A percentile compares a stretch with the other conserved stretches of the same genome.
Evolutionary conservation across 805 yeast species (phyloP).

Genomic region (Lachancea cidri): DNA sequence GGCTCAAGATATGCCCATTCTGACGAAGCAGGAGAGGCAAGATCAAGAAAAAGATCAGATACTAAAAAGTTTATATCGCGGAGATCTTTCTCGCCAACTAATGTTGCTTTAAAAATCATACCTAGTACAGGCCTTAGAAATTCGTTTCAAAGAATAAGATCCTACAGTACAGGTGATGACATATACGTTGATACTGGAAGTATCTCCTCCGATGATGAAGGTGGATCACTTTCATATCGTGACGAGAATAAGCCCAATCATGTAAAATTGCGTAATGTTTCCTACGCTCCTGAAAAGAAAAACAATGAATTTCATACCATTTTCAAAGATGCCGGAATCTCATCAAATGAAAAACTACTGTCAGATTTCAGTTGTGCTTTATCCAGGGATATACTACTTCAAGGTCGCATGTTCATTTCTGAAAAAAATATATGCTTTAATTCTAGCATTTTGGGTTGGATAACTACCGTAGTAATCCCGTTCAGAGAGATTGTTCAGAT

Average conservation of each 20-base stretch:
- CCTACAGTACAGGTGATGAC: constrained; percentile 5
- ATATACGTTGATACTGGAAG: neutral
- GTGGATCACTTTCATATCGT: neutral
- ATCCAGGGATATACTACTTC: constrained; percentile 59
- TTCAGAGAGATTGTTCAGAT: constrained; percentile 57
- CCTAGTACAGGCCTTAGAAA: constrained; percentile 16
- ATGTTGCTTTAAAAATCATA: constrained; percentile 20
- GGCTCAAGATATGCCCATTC: neutral
- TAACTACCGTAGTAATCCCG: constrained; percentile 53
- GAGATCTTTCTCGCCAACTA: constrained; percentile 28
- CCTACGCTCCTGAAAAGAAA: constrained; percentile 44
- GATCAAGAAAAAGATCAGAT: constrained; percentile 25
- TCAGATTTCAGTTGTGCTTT: constrained; percentile 63
- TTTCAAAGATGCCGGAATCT: constrained; percentile 45
- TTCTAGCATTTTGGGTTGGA: constrained; percentile 64
- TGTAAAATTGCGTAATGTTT: constrained; percentile 21
- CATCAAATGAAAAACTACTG: constrained; percentile 47
- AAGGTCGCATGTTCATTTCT: constrained; percentile 58
- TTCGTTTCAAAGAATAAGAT: constrained; percentile 16
- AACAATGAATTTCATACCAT: constrained; percentile 56
- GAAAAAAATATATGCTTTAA: constrained; percentile 55
- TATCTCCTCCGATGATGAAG: constrained; percentile 2
- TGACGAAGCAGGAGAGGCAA: constrained; percentile 14
- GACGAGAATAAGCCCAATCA: constrained; percentile 3
- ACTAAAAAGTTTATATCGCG: constrained; percentile 18